phyloP scores from a whole-genome alignment of 768 basidiomycete species.

The Suillus subluteus region DNA sequence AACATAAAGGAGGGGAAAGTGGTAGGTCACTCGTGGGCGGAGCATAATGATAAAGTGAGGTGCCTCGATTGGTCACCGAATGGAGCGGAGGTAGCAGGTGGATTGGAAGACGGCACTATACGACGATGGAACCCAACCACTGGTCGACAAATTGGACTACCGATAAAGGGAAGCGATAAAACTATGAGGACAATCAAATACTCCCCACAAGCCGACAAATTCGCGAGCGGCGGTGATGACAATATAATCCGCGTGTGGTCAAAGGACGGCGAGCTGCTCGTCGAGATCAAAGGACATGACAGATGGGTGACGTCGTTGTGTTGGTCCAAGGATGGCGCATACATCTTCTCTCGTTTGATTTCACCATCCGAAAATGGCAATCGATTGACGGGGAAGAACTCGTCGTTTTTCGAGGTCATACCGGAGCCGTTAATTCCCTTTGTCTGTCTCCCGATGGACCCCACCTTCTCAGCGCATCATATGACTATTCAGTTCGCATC shows the following conservation, averaged over 20 bases:
- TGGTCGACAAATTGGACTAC: not conserved
- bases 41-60: not conserved
- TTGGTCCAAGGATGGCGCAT: conserved; percentile 2
- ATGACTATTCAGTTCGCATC: not conserved
- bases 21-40: not conserved
- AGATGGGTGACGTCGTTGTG: not conserved
- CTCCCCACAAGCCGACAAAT: not conserved
- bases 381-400: not conserved
- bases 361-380: not conserved
- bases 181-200: not conserved
- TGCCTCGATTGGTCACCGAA: conserved; percentile 19
- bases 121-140: conserved; percentile 18
- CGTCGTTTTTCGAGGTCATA: not conserved
- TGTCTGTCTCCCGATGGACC: not conserved
- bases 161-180: not conserved
- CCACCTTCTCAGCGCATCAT: not conserved
- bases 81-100: conserved; percentile 16
- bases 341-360: not conserved
- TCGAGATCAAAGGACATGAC: not conserved
- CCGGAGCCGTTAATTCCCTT: not conserved
- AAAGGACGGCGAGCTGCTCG: not conserved
- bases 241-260: not conserved
- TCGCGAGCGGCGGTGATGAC: not conserved
- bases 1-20: not conserved
- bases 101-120: conserved; percentile 13